Evolutionary conservation across 768 basidiomycete genomes (phyloP), one percentile per base, ranked within the genome.

Genomic region (Suillus sp.): DNA sequence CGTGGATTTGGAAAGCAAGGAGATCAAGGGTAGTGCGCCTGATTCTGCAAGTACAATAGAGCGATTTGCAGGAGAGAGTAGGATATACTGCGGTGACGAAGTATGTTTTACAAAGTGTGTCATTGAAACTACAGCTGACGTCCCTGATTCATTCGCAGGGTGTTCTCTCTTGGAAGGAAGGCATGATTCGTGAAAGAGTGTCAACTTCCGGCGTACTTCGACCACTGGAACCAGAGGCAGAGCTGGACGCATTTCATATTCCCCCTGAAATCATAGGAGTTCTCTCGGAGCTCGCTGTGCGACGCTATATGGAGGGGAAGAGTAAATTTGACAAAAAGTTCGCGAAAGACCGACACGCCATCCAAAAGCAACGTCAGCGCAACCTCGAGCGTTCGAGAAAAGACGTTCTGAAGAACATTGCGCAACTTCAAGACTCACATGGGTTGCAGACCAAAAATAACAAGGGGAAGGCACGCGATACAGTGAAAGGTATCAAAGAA

Each of bases 101-200:
- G 87, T 88, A 67, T 61, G 79, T 71, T 60, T 42, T n/a, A 32
- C 48, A 43, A 51, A 50, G 48, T 18, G 20, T 62, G 8, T 34
- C 40, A n/a, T 37, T 27, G 57, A 57, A n/a, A 27, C 48, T 27
- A 32, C 1, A 14, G 56, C 38, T 62, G 50, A 66, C 57, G 38
- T 62, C 10, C 63, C 61, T 30, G 22, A 35, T 65, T 47, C 53
- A 27, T 25, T 45, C 60, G 35, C 65, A 84, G 81, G 75, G 78
- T 64, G 65, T 70, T 35, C 65, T 65, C 22, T 66, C 67, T 16
- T 82, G 80, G 79, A 74, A 74, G 63, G 83, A 83, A 58, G 78
- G 81, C 42, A 97, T 99, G 88, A 92, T 99, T 61, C 86, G 96
- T 40, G 96, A 99, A 75, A 84, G 97, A 22, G 87, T 99, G 32